A percentile compares a stretch with the other conserved stretches of the same genome.
Evolutionary conservation across 768 basidiomycete genomes (phyloP).

Genomic region (Pleurotus platypus): DNA sequence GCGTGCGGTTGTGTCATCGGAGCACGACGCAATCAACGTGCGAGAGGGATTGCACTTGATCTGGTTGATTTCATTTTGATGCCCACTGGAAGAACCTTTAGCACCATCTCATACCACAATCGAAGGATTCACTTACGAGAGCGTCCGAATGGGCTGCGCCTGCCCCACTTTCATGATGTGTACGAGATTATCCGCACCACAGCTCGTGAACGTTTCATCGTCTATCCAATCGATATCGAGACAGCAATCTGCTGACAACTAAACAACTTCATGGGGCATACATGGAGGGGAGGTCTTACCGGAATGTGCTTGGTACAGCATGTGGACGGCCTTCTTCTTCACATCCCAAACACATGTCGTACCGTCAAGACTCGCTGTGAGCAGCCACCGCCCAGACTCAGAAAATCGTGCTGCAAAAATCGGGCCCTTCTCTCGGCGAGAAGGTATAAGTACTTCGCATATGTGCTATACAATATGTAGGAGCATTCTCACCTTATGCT

Average conservation of each 20-base stretch:
- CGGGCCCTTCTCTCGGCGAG: conserved; percentile 58
- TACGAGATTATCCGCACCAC: conserved; percentile 66
- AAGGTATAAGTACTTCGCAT: not conserved
- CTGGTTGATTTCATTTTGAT: conserved; percentile 75
- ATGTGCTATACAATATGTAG: not conserved
- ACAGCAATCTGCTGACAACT: conserved; percentile 54
- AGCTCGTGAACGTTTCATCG: conserved; percentile 66
- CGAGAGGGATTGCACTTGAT: conserved; percentile 64
- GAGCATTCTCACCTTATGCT: conserved; percentile 56
- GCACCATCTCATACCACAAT: too few species aligned
- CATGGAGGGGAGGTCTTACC: conserved; percentile 35
- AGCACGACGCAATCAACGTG: conserved; percentile 74
- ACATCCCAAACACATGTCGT: conserved; percentile 81
- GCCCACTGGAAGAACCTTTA: conserved; percentile 47
- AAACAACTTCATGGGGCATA: not conserved
- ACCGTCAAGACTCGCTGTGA: conserved; percentile 76
- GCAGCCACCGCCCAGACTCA: conserved; percentile 64
- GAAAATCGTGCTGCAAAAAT: conserved; percentile 82
- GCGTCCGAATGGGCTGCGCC: conserved; percentile 52
- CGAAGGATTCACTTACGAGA: conserved; percentile 42
- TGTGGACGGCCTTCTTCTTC: conserved; percentile 51
- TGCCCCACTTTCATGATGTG: conserved; percentile 57
- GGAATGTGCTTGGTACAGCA: conserved; percentile 63
- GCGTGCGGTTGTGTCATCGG: conserved; percentile 76
- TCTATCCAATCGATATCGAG: conserved; percentile 80